Evolutionary conservation across 2,329 filamentous ascomycete species (phyloP), one percentile per base, ranked within the genome.

Genomic region (Dryadomyces quercivorus): DNA sequence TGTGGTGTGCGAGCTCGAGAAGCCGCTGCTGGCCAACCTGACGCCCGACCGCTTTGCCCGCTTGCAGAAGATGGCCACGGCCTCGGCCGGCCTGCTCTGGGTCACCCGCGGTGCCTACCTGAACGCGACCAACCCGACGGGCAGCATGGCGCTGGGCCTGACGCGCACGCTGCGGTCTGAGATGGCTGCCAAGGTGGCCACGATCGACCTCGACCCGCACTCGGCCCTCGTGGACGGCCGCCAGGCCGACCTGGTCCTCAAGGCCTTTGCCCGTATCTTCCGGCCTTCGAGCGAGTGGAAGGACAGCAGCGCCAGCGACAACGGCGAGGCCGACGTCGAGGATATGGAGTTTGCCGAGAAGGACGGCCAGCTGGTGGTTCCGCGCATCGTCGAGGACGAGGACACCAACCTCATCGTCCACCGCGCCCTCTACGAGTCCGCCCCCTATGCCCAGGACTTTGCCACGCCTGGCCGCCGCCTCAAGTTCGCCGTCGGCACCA

Each of bases 101-200:
- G 67, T 70, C 5, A 67, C 68, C 5, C 61, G 63, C 3, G 72
- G 71, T 9, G 70, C 69, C 0, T 72, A 70, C 53, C 62, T 63
- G 16, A 64, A 64, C 34, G 66, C 67, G 5, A 57, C 63, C 12
- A 67, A 64, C 56, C 72, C 67, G 2, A 65, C 70, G 48, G 61
- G 67, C 51, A 74, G 73, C 60, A 71, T 77, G 65, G 64, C 74
- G 0, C 67, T 69, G 9, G 74, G 74, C 34, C 63, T 76, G 2
- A 67, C 70, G 55, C 67, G 74, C 36, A 71, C 69, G 1, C 65
- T 76, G 21, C 72, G 74, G 1, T 75, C 74, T 1, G 74, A 76
- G 59, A 69, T 70, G 1, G 66, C 67, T 22, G 69, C 74, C 50
- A 66, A 66, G 13, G 71, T 73, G 16, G 70, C 71, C 1, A 74